Evolutionary conservation across 169 alveolate species (phyloP), one percentile per base, ranked within the genome.

Genomic region (Theileria equi): DNA sequence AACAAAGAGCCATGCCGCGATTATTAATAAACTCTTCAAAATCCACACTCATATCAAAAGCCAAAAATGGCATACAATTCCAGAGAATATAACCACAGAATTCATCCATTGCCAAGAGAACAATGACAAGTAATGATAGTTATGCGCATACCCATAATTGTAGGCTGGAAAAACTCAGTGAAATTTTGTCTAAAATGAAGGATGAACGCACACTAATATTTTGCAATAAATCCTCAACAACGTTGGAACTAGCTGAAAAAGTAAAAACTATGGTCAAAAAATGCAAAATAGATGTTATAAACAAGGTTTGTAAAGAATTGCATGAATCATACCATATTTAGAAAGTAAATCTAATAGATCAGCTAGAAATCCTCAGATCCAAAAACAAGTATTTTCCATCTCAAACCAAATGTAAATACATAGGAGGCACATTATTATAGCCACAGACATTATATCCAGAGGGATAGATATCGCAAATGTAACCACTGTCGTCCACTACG

Each of bases 391-490:
- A 19, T 19, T 5, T 5, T 28, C 13, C 59, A 19, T 1, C 8
- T n/a, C n/a, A n/a, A 31, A 11, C 19, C 34, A 1, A 2, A 52
- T 52, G 28, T 8, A 5, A 10, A 2, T 54, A 11, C 21, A 88
- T 6, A 74, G 84, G 35, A 85, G 84, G 23, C 60, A 87, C 62
- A 31, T 91, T 17, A 61, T 92, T 3, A 89, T 94, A 0, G 96
- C 98, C 31, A 96, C 99, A 10, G 99, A 96, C 71, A 92, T 94
- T 3, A 98, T 98, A 6, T 91, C 97, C 25, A 63, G 99, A 65
- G 99, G 99, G n/a, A 78, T 97, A 31, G 99, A 97, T 80, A 88
- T 97, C 28, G 98, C 97, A 16, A 88, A 90, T 41, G 95, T 96
- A 3, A 91, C 90, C 41, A 86, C 89, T 50, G 98, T 96, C 4